Evolutionary conservation across 2,329 filamentous ascomycete species (phyloP).

Genomic region (Xylariaceae sp.): DNA sequence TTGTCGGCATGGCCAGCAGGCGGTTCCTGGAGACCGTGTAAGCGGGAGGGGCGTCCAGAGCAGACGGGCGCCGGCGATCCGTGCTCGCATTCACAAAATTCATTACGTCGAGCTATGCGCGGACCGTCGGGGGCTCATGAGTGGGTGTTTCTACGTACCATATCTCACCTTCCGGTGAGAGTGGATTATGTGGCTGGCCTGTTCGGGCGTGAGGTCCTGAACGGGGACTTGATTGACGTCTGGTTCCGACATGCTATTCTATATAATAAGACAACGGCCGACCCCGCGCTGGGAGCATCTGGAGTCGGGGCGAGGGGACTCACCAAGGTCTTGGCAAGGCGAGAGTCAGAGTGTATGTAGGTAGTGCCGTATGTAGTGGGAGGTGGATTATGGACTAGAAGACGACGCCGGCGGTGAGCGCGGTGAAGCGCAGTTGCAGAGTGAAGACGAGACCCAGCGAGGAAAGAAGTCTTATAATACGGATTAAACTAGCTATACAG

Average conservation of each 20-base stretch:
- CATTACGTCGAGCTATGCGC: neutral
- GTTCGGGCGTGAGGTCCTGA: conserved; percentile 57
- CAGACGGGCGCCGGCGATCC: neutral
- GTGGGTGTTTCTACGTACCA: conserved; percentile 42
- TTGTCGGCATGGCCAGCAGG: conserved; percentile 63
- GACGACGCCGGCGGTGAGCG: neutral
- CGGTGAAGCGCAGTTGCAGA: neutral
- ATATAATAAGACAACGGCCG: conserved; percentile 6
- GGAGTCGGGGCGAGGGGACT: neutral
- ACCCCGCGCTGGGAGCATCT: conserved; percentile 13
- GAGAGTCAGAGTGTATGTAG: neutral
- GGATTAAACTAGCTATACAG: too few species aligned
- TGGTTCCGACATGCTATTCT: conserved; percentile 28
- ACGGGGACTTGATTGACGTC: conserved; percentile 39
- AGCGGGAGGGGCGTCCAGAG: conserved; percentile 8
- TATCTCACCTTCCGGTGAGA: conserved; percentile 65
- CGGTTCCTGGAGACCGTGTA: conserved; percentile 44
- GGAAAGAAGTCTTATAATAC: neutral
- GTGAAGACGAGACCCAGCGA: neutral
- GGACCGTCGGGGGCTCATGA: neutral
- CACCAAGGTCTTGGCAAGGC: conserved; percentile 9
- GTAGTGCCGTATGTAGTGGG: too few species aligned
- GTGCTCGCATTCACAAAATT: neutral
- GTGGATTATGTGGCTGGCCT: conserved; percentile 63
- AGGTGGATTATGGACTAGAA: neutral